phyloP scores from a whole-genome alignment of 805 yeast genomes.

The Metahyphopichia silvanorum region DNA sequence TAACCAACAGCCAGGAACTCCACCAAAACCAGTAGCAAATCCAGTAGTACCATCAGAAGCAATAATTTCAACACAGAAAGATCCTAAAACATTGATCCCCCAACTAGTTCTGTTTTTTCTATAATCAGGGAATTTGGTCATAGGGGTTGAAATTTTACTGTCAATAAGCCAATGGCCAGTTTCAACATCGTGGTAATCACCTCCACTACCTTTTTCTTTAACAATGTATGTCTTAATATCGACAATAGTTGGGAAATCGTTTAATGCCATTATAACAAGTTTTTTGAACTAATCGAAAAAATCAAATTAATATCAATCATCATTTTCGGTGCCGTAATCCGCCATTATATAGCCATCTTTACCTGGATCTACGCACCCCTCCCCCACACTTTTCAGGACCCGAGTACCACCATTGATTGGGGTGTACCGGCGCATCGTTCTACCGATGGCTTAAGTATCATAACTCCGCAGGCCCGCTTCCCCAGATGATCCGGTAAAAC shows the following conservation, averaged over 20 bases:
- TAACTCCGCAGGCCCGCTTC: too few relatives aligned
- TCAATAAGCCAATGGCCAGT: conserved; percentile 51
- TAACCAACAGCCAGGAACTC: conserved; percentile 49
- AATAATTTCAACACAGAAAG: conserved; percentile 47
- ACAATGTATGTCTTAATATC: conserved; percentile 40
- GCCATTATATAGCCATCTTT: too few relatives aligned
- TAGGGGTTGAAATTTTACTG: conserved; percentile 45
- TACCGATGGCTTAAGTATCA: too few relatives aligned
- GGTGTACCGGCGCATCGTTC: too few relatives aligned
- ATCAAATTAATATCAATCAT: too few relatives aligned
- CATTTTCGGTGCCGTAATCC: too few relatives aligned
- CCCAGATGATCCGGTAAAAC: too few relatives aligned
- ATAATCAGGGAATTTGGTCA: conserved; percentile 47
- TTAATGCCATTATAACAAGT: conserved; percentile 16
- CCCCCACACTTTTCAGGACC: too few relatives aligned
- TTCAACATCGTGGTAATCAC: conserved; percentile 49
- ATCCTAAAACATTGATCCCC: conserved; percentile 51
- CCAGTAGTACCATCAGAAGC: conserved; percentile 49
- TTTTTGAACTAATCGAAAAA: too few relatives aligned
- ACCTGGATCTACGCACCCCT: too few relatives aligned
- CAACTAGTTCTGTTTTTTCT: conserved; percentile 43
- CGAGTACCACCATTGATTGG: too few relatives aligned
- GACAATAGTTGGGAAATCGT: conserved; percentile 42
- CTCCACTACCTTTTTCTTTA: conserved; percentile 46
- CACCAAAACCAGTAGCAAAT: conserved; percentile 52